Evolutionary conservation across 192 early-diverging fungal species (phyloP).

Genomic region (Rhizophagus sp.): DNA sequence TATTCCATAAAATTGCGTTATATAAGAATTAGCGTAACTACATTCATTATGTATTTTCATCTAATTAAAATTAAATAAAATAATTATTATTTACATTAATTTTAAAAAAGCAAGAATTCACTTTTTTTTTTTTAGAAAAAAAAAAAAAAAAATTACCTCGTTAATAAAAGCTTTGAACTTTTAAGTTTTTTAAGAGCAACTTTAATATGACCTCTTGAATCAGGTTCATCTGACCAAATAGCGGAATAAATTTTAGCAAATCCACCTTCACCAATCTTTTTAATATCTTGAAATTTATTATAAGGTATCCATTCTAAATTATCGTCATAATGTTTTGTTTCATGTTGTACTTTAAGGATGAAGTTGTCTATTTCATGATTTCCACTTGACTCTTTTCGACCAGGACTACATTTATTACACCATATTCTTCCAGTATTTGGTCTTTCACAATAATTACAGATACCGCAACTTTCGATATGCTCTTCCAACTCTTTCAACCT

Average conservation of each 20-base stretch:
- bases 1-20: not conserved
- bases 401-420: too few species aligned
- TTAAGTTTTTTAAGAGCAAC: not conserved
- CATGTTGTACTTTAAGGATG: not conserved
- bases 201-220: not conserved
- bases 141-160: not conserved
- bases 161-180: not conserved
- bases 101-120: too few species aligned
- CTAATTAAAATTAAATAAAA: too few species aligned
- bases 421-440: too few species aligned
- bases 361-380: too few species aligned
- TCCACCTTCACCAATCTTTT: not conserved
- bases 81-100: too few species aligned
- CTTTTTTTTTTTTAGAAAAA: too few species aligned
- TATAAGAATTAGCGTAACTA: not conserved
- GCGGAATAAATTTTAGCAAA: not conserved
- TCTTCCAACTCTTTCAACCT: too few species aligned
- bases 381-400: too few species aligned
- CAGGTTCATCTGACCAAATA: not conserved
- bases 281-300: not conserved
- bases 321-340: not conserved
- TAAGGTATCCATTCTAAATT: conserved; percentile 24
- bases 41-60: not conserved
- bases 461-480: too few species aligned
- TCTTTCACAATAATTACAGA: too few species aligned